A percentile compares a stretch with the other conserved stretches of the same genome.
These are phyloP conservation scores for Citrus sinensis DNA, from an alignment of 345 rosid species.

Conservation along the genomic window DVS_A1.0 CM039169.1:25924001-25924500, in stretches of 20 bases:
- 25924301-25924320: slow-evolving; percentile 9
- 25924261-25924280: background rate
- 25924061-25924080: slow-evolving; percentile 57
- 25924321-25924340: slow-evolving; percentile 56
- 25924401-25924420: slow-evolving; percentile 45
- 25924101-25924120: slow-evolving; percentile 60
- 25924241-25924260: background rate
- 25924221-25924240: slow-evolving; percentile 33
- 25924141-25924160: slow-evolving; percentile 55
- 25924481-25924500: slow-evolving; percentile 49
- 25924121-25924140: slow-evolving; percentile 73
- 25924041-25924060: slow-evolving; percentile 49
- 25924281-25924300: slow-evolving; percentile 9
- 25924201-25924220: slow-evolving; percentile 63
- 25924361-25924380: slow-evolving; percentile 55
- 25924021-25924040: slow-evolving; percentile 46
- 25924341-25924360: slow-evolving; percentile 56
- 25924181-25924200: slow-evolving; percentile 53
- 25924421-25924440: slow-evolving; percentile 55
- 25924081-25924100: slow-evolving; percentile 68
- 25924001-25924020: slow-evolving; percentile 48
- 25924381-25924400: slow-evolving; percentile 46
- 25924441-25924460: slow-evolving; percentile 59
- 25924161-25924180: slow-evolving; percentile 58
- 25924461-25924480: slow-evolving; percentile 59